Percentiles rank a stretch among this genome's conserved stretches.
Evolutionary conservation across 2,329 filamentous ascomycete genomes (phyloP).

Genomic region (Penicillium sp.): DNA sequence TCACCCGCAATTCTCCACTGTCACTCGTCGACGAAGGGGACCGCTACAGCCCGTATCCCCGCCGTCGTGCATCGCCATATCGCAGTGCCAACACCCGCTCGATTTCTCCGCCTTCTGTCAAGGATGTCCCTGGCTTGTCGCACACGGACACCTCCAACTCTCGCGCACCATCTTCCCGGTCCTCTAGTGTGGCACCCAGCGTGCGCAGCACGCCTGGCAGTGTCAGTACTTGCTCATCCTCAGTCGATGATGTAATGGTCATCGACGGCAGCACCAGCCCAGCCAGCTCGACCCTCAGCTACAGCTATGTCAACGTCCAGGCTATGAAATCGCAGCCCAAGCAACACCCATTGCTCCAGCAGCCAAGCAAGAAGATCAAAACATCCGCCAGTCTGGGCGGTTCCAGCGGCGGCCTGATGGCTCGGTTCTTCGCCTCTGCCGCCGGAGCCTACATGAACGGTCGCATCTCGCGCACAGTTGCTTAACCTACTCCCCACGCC

Average conservation of each 20-base stretch:
- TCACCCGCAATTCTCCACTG: slow-evolving; percentile 28
- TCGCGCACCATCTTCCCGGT: slow-evolving; percentile 35
- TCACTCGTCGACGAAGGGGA: slow-evolving; percentile 28
- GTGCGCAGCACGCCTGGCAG: slow-evolving; percentile 42
- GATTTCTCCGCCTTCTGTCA: slow-evolving; percentile 41
- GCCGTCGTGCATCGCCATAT: slow-evolving; percentile 31
- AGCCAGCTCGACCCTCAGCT: slow-evolving; percentile 25
- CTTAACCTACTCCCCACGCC: no score
- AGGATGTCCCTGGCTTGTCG: slow-evolving; percentile 41
- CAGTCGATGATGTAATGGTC: slow-evolving; percentile 32
- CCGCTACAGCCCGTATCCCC: slow-evolving; percentile 36
- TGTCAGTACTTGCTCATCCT: slow-evolving; percentile 36
- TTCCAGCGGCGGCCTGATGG: slow-evolving; percentile 36
- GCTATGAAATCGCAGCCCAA: slow-evolving; percentile 29
- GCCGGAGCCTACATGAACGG: slow-evolving; percentile 39
- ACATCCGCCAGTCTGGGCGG: slow-evolving; percentile 22
- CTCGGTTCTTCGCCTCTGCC: slow-evolving; percentile 41
- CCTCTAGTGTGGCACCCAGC: slow-evolving; percentile 42
- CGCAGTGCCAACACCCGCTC: slow-evolving; percentile 32
- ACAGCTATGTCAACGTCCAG: slow-evolving; percentile 33
- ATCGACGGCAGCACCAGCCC: slow-evolving; percentile 33
- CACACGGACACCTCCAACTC: slow-evolving; percentile 39
- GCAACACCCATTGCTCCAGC: slow-evolving; percentile 23
- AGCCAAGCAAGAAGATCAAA: slow-evolving; percentile 42
- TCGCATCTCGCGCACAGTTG: slow-evolving; percentile 30